These are phyloP conservation scores for Pyrus hybrid DNA, from an alignment of 331 rosid species.

Conservation along the genomic window DNA sequence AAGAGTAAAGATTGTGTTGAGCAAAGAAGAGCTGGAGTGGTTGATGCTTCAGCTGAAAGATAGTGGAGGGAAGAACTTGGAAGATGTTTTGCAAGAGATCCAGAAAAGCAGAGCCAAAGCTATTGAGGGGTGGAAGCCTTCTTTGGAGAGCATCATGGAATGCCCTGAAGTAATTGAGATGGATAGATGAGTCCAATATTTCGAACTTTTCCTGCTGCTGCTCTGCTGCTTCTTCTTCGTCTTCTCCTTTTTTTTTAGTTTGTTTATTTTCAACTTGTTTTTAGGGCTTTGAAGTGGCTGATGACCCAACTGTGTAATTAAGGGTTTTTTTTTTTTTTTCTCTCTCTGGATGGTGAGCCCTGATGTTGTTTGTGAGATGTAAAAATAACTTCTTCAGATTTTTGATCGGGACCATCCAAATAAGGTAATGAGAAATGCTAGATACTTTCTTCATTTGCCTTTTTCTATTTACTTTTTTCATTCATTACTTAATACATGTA, in stretches of 20 bases:
- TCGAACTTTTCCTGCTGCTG: no score
- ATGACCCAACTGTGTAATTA: constrained; percentile 10
- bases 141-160: constrained; percentile 68
- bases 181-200: constrained; percentile 15
- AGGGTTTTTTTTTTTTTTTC: background rate
- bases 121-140: constrained; percentile 64
- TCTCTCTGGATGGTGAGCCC: background rate
- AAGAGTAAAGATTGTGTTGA: constrained; percentile 67
- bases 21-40: constrained; percentile 73
- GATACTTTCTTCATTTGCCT: no score
- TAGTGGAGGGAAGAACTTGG: constrained; percentile 38
- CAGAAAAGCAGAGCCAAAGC: constrained; percentile 31
- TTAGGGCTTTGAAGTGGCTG: constrained; percentile 13
- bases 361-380: background rate
- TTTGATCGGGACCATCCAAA: no score
- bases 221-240: background rate
- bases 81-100: constrained; percentile 49
- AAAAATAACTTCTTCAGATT: background rate
- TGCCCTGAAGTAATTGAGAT: constrained; percentile 57
- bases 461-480: no score
- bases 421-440: no score
- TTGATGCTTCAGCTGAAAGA: constrained; percentile 47
- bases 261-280: background rate
- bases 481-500: no score
- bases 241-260: background rate